Base-by-base conservation (phyloP, 768 basidiomycete genomes). In the Panellus pusillus region DNA sequence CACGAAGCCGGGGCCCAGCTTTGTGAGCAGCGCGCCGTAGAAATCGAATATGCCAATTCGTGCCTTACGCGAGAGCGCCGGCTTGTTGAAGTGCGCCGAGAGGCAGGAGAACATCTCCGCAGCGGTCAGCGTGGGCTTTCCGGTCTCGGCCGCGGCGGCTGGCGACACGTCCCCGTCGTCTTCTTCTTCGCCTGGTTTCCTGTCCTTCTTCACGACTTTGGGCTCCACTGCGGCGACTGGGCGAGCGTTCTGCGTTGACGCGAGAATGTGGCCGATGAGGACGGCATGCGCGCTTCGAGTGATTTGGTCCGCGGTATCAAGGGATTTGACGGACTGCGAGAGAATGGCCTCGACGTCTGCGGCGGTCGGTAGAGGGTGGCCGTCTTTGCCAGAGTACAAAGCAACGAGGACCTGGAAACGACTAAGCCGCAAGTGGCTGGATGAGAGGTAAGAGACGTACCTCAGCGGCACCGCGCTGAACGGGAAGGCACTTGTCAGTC, bases 41-140 rank as follows among this genome's bases (percentile, higher is more conserved):
- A 92, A 86, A 58, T 97, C 92, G 65, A 97, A 87, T 19, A 98
- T 80, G 7, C 92, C 93, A 31, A 93, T 86, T 18, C 90, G 82
- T 2, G 82, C 81, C 68, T 86, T 86, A 36, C 89, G 83, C 1
- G 87, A 77, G 0, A 81, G 63, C 35, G 81, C 76, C 1, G 82
- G 71, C 66, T 87, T 90, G 74, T 92, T 96, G 73, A 93, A 91
- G 27, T 88, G 87, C 0, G 70, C 68, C 0, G 93, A 93, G 4
- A 98, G 78, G 47, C 84, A 83, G n/a, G 66, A 67, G 9, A 98
- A 71, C 93, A 98, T 96, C 62, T 95, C 92, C 14, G 70, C 70
- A 0, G 87, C 82, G 0, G 82, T 80, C 50, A 93, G 73, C 35
- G 94, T 80, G 0, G 89, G 79, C 60, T 86, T 90, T 47, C 79